These are phyloP conservation scores for Spergularia marina DNA, from an alignment of 148 eudicot species.

Conservation along the genomic window DNA sequence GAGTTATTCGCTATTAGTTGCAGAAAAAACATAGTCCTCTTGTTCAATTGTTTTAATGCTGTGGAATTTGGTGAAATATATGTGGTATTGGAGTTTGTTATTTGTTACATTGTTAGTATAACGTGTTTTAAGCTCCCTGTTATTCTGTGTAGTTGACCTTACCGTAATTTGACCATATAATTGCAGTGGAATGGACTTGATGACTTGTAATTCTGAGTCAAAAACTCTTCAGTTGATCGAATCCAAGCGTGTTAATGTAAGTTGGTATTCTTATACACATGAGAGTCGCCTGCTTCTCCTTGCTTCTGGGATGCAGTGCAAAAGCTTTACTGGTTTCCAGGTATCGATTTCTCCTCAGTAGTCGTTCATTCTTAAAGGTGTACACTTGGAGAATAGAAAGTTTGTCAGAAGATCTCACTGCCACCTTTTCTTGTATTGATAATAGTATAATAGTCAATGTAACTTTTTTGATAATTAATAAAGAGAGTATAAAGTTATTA, in stretches of 20 bases:
- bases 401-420: background rate
- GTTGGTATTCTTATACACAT: slow-evolving; percentile 93
- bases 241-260: slow-evolving; percentile 72
- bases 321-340: slow-evolving; percentile 90
- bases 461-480: too few relatives aligned
- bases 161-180: slow-evolving; percentile 14
- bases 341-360: slow-evolving; percentile 33
- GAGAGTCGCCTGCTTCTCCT: slow-evolving; percentile 97
- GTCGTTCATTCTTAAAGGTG: background rate
- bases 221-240: slow-evolving; percentile 60
- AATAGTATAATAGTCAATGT: background rate
- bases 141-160: slow-evolving; percentile 4
- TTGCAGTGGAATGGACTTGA: slow-evolving; percentile 86
- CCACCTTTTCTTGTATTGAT: background rate
- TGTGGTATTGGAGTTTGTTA: background rate
- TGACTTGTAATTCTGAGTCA: slow-evolving; percentile 48
- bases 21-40: background rate
- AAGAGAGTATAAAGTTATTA: too few relatives aligned
- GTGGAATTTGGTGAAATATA: background rate
- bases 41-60: background rate
- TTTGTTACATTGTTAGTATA: background rate
- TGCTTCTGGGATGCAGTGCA: slow-evolving; percentile 97
- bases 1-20: background rate
- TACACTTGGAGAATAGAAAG: background rate
- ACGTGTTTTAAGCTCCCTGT: background rate